Evolutionary conservation across 495 filamentous ascomycete species (phyloP), one percentile per base, ranked within the genome.

Genomic region (Tuber indicum): DNA sequence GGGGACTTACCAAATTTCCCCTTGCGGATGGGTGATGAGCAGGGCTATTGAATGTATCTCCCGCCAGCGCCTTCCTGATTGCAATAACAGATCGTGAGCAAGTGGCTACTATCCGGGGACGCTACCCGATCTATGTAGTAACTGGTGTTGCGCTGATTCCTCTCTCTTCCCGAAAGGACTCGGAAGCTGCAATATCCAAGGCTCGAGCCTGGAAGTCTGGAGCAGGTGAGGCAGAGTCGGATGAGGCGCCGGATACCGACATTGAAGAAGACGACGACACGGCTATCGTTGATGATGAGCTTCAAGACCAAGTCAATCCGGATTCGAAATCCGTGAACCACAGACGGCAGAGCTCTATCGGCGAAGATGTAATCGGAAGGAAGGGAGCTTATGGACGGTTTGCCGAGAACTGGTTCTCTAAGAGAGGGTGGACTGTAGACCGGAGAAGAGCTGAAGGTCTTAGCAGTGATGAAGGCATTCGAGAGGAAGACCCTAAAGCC

Each of bases 61-160:
- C 86, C 70, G 89, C 87, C 49, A 86, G 87, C 72, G 92, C 90
- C 75, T 97, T 93, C 85, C 89, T 99, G 21, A 89, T 99, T 73
- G 89, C 91, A 39, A 93, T 98, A 77, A 93, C 91, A 12, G 86
- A 90, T 74, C 91, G 94, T 52, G 87, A 95, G 78, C 93, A 97
- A 84, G 94, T 98, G 72, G 96, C 96, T 1, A 90, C 93, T 76
- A 90, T 98, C 72, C 89, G 90, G 74, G 93, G 92, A 23, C 70
- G 74, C 17, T 90, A 89, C 71, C 92, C 94, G 5, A 86, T 98
- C 74, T 98, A 97, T 83, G 90, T 92, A 66, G 88, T 97, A 70
- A 93, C 91, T 74, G 92, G 94, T 78, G 91, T 99, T 45, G 91
- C 94, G 1, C 86, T 99, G 41, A 97, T 96, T 32, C 96, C 96